Evolutionary conservation across 768 basidiomycete genomes (phyloP).

Genomic region (Lentinula aciculospora): DNA sequence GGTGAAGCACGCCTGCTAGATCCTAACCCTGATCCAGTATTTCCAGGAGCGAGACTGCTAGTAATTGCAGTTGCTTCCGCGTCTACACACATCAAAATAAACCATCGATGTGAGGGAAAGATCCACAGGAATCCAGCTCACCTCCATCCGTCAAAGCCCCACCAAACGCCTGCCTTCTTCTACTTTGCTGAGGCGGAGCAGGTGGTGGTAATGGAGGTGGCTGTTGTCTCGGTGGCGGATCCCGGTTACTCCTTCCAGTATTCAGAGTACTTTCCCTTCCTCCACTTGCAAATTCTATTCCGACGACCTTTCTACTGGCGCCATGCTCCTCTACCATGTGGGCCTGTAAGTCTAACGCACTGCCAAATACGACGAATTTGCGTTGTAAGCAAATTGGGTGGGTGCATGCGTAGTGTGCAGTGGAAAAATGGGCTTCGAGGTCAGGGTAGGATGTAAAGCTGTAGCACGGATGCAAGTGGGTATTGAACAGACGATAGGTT

Average conservation of each 20-base stretch:
- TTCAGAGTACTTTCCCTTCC: conserved; percentile 35
- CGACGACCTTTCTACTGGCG: conserved; percentile 57
- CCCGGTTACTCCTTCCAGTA: conserved; percentile 35
- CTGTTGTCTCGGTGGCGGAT: conserved; percentile 24
- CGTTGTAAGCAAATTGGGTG: conserved; percentile 69
- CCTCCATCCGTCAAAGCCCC: neutral
- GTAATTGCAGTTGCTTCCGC: neutral
- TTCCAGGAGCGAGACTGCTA: neutral
- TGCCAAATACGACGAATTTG: conserved; percentile 94
- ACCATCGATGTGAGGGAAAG: neutral
- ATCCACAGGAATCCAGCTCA: neutral
- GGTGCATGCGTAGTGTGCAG: conserved; percentile 72
- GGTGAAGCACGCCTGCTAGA: conserved; percentile 24
- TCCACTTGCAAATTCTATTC: conserved; percentile 33
- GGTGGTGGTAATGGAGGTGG: conserved; percentile 23
- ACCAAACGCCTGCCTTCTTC: conserved; percentile 3
- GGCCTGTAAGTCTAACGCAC: conserved; percentile 81
- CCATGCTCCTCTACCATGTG: conserved; percentile 87
- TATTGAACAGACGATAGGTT: conserved; percentile 40
- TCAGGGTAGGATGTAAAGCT: neutral
- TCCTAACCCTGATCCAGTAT: neutral
- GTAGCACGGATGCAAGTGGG: conserved; percentile 58
- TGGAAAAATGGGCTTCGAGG: conserved; percentile 73
- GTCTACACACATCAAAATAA: too few relatives aligned
- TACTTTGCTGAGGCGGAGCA: conserved; percentile 25